Evolutionary conservation across 2,329 filamentous ascomycete species (phyloP).

Genomic region (Fusarium pseudocircinatum): DNA sequence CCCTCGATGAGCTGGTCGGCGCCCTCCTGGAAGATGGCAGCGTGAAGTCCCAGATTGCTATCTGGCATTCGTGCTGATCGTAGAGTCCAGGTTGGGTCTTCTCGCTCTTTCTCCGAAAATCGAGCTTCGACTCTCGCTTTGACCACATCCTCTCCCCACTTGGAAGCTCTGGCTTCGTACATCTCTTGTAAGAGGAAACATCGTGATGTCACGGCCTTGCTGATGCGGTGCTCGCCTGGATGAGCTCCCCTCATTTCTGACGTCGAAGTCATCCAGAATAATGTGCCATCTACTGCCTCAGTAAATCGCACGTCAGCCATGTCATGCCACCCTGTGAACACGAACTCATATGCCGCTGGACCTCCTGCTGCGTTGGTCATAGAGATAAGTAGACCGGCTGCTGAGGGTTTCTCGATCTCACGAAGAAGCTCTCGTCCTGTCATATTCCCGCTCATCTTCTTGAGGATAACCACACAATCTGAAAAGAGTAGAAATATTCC

Average conservation of each 20-base stretch:
- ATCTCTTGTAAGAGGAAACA: slow-evolving; percentile 78
- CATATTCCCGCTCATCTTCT: slow-evolving; percentile 71
- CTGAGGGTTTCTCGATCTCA: slow-evolving; percentile 84
- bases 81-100: slow-evolving; percentile 82
- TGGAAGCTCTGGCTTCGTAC: slow-evolving; percentile 80
- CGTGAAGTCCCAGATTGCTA: slow-evolving; percentile 66
- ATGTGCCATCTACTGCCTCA: slow-evolving; percentile 71
- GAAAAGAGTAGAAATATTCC: slow-evolving; percentile 87
- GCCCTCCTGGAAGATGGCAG: slow-evolving; percentile 78
- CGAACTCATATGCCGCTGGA: slow-evolving; percentile 73
- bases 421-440: slow-evolving; percentile 82
- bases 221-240: slow-evolving; percentile 51
- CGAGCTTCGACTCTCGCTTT: slow-evolving; percentile 88
- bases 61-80: slow-evolving; percentile 73
- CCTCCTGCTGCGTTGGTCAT: slow-evolving; percentile 72
- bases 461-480: slow-evolving; percentile 80
- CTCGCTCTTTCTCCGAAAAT: slow-evolving; percentile 84
- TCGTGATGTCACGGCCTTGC: slow-evolving; percentile 66
- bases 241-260: slow-evolving; percentile 68
- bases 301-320: slow-evolving; percentile 78
- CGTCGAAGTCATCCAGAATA: slow-evolving; percentile 74
- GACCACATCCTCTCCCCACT: slow-evolving; percentile 84
- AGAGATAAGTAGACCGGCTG: slow-evolving; percentile 68
- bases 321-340: slow-evolving; percentile 77
- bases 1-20: slow-evolving; percentile 70